These are phyloP conservation scores for Xylariaceae sp. DNA, from an alignment of 2,329 filamentous ascomycete species.

Conservation along the genomic window DNA sequence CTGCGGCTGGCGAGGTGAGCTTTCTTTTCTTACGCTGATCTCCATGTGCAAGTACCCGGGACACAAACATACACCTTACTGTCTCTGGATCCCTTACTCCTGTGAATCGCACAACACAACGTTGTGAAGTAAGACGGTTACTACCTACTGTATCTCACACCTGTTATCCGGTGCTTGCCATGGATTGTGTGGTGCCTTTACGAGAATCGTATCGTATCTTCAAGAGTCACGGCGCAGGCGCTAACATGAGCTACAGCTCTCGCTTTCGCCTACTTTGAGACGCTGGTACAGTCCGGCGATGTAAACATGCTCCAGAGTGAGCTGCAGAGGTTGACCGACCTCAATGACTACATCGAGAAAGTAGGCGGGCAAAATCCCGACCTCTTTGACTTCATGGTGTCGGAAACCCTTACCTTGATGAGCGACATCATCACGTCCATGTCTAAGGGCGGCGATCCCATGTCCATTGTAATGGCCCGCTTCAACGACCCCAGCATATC, in stretches of 20 bases:
- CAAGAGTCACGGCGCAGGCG: background rate
- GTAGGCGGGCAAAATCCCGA: conserved; percentile 66
- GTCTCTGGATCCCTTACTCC: background rate
- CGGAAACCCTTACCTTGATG: conserved; percentile 66
- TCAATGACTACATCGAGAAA: conserved; percentile 65
- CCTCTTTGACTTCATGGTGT: conserved; percentile 77
- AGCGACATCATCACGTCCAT: conserved; percentile 56
- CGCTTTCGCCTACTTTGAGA: conserved; percentile 90
- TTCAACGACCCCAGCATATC: conserved; percentile 71
- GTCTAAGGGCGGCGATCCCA: conserved; percentile 52
- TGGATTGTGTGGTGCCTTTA: conserved; percentile 4
- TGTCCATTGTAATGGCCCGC: conserved; percentile 50
- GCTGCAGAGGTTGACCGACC: conserved; percentile 61
- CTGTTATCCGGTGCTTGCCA: background rate
- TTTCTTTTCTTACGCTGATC: conserved; percentile 13
- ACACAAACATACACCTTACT: too few species aligned
- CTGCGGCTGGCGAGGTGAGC: conserved; percentile 94
- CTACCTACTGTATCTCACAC: conserved; percentile 1
- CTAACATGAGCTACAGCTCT: conserved; percentile 56
- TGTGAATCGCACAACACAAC: background rate
- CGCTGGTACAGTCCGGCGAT: conserved; percentile 64
- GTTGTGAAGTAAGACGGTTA: too few species aligned
- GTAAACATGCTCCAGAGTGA: conserved; percentile 63
- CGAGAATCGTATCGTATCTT: background rate
- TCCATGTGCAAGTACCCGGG: too few species aligned